A percentile compares a stretch with the other conserved stretches of the same genome.
phyloP scores from a whole-genome alignment of 2,329 filamentous ascomycete genomes.

The Dothideomycetes sp. region DNA sequence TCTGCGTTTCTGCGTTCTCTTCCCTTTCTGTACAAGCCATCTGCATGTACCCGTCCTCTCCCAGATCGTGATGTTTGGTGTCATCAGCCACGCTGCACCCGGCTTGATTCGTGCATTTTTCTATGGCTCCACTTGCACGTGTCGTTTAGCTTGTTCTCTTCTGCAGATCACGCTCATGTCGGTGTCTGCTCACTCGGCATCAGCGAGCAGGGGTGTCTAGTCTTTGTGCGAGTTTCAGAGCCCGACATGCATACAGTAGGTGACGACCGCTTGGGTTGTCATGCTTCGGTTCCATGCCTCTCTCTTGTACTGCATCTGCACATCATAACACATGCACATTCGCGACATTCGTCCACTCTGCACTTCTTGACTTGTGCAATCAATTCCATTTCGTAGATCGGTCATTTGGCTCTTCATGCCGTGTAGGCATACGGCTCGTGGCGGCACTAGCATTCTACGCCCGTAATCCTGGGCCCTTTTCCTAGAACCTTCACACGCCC shows the following conservation, averaged over 20 bases:
- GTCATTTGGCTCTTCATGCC: no score
- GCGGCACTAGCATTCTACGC: neutral
- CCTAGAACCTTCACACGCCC: neutral
- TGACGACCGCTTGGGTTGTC: neutral
- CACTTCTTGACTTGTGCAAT: slow-evolving; percentile 1
- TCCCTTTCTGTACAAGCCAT: no score
- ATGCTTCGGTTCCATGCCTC: neutral
- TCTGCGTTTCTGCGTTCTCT: no score
- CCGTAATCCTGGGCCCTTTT: neutral
- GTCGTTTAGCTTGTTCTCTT: slow-evolving; percentile 11
- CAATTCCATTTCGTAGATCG: no score
- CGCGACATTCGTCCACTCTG: slow-evolving; percentile 1
- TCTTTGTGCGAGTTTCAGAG: neutral
- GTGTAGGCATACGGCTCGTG: no score
- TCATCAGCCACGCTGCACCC: slow-evolving; percentile 13
- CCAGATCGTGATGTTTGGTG: slow-evolving; percentile 10
- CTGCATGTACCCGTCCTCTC: slow-evolving; percentile 6
- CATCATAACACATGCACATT: no score
- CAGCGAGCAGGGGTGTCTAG: slow-evolving; percentile 7
- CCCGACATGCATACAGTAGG: slow-evolving; percentile 3
- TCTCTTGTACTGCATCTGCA: no score
- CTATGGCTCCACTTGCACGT: slow-evolving; percentile 4
- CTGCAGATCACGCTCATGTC: slow-evolving; percentile 8
- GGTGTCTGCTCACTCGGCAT: slow-evolving; percentile 4
- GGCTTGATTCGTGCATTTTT: slow-evolving; percentile 9